Conservation (phyloP, 2,329 filamentous ascomycete species). For the Kalmusia sp. region DNA sequence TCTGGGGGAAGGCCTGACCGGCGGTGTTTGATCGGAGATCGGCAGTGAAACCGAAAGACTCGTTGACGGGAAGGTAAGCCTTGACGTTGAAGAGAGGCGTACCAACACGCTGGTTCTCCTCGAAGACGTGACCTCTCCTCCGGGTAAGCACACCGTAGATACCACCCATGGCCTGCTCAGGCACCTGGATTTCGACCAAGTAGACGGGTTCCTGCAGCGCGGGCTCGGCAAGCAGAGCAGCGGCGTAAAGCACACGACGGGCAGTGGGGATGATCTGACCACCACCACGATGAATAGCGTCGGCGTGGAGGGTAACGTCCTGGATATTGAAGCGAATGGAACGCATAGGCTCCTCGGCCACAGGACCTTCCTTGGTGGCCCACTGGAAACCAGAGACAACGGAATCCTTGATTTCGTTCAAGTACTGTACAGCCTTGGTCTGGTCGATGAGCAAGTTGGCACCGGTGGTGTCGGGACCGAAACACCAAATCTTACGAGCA, state of each 20-base stretch:
- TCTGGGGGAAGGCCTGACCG: constrained; percentile 98
- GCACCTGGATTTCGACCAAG: constrained; percentile 99
- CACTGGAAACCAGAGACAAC: constrained; percentile 99
- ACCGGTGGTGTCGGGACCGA: constrained; percentile 96
- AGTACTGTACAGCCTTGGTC: constrained; percentile 99
- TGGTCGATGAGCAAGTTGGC: constrained; percentile 99
- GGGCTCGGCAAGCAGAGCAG: constrained; percentile 88
- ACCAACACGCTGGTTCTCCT: constrained; percentile 96
- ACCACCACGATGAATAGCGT: constrained; percentile 99
- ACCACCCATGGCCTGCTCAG: constrained; percentile 98
- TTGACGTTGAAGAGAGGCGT: constrained; percentile 99
- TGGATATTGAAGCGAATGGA: constrained; percentile 98
- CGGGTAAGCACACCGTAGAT: constrained; percentile 99
- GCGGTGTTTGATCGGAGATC: constrained; percentile 93
- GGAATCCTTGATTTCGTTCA: constrained; percentile 99
- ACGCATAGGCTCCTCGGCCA: constrained; percentile 98
- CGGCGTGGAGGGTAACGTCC: constrained; percentile 98
- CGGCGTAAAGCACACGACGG: constrained; percentile 96
- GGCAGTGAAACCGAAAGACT: constrained; percentile 98
- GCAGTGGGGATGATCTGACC: constrained; percentile 98
- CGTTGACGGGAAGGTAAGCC: constrained; percentile 94
- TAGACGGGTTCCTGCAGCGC: constrained; percentile 96
- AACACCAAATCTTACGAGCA: constrained; percentile 99
- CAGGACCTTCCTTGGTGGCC: constrained; percentile 95
- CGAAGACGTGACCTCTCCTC: constrained; percentile 98